Evolutionary conservation across 768 basidiomycete species (phyloP), one percentile per base, ranked within the genome.

Genomic region (Termitomyces sp.): DNA sequence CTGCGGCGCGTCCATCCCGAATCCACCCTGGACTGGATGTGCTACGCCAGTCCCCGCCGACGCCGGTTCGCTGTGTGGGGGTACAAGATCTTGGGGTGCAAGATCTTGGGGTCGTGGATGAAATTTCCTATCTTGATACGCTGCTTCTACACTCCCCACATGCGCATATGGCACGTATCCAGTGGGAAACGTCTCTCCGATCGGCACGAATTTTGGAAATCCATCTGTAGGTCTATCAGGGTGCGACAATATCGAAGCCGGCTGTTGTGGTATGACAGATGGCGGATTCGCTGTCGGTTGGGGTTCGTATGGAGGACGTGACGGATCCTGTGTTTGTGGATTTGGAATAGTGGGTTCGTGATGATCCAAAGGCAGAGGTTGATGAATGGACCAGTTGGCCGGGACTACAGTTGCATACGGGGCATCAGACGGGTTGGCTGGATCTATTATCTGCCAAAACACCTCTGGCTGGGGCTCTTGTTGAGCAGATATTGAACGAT

Each of bases 111-210:
- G 12, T 13, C n/a, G 51, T 22, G 51, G 51, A 53, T 58, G 57
- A 20, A 53, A 32, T 22, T 27, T 36, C 16, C 37, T 14, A 18
- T 29, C 46, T 27, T 36, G 41, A 46, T 44, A 53, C 8, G 32
- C 26, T 22, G 57, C 51, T 44, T 51, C 51, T 8, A 42, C 43
- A 60, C n/a, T 61, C 42, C 32, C 55, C 29, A 53, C 57, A 7
- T 53, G 48, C 18, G 29, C 57, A 10, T 62, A 57, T 24, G 55
- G 53, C 27, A 65, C 64, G 43, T 61, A 63, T 20, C 62, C 64
- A 20, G 48, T 54, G 1, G 62, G 62, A 46, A 42, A 65, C 10
- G 55, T 53, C 39, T 56, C 54, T 16, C 58, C 51, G 3, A 4
- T n/a, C 20, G 57, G n/a, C 16, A 29, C 12, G 18, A 58, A 53